Evolutionary conservation across 495 filamentous ascomycete species (phyloP), one percentile per base, ranked within the genome.

Genomic region (Stereocaulon alpinum): DNA sequence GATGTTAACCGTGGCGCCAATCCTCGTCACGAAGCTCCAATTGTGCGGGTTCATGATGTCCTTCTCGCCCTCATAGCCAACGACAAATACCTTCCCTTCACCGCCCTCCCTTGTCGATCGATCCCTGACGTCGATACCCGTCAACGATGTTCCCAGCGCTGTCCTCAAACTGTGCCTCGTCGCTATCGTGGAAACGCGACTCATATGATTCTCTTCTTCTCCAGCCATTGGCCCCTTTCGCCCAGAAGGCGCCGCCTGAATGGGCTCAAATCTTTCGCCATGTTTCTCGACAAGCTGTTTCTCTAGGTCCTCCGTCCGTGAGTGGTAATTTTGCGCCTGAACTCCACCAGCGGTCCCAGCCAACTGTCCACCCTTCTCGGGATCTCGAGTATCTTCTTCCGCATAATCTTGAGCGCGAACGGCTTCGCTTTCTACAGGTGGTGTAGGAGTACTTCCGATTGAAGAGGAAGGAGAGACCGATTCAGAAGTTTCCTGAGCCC

Each of bases 11-110:
- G 77, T 79, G 14, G 80, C 72, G 7, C 67, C 59, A 11, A 76
- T 59, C 3, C 75, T 69, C 0, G 65, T 71, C 2, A 62, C 34
- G 20, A 72, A 65, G 27, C 68, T 70, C 73, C 75, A 85, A 63
- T 85, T 84, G 32, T 76, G 77, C 24, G 82, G 83, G 60, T 82
- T 77, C 34, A 78, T 66, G 0, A 74, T 70, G 61, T 85, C 82
- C 54, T 80, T 67, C 6, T 75, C 73, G 17, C 71, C 68, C 44
- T 82, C 76, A 70, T 77, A 86, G 18, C 76, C 76, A 3, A 86
- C 82, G 0, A 85, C 73, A 57, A 84, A 85, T 40, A 83, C 73
- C 63, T 73, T 70, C 24, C 70, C 68, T 12, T 63, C 56, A 27
- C 68, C 60, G 24, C 64, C 63, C 65, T 70, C 65, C 56, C 64